Evolutionary conservation across 2,329 filamentous ascomycete species (phyloP).

Genomic region (Anisogramma anomala): DNA sequence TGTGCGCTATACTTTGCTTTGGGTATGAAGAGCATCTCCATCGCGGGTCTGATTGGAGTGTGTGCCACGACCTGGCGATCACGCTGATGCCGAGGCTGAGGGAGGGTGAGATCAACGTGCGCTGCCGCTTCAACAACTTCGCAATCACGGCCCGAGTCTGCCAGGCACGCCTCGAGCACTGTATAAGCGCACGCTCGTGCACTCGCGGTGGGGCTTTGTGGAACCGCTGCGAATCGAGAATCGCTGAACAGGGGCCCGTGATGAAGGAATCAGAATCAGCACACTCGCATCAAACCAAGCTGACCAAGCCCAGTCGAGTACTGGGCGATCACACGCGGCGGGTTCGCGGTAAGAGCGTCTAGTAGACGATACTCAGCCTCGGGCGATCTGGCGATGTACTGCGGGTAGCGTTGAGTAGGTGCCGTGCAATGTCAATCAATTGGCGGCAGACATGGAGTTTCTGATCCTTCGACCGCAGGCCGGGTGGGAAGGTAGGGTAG

Average conservation of each 20-base stretch:
- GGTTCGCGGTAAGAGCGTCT: constrained; percentile 9
- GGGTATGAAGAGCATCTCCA: constrained; percentile 1
- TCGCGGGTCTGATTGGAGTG: neutral
- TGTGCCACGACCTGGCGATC: constrained; percentile 10
- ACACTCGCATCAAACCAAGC: neutral
- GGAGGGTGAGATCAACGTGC: neutral
- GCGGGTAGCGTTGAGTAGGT: constrained; percentile 3
- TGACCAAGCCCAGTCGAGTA: neutral
- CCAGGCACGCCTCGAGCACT: neutral
- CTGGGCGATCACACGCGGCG: neutral
- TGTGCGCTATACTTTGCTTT: too few relatives aligned
- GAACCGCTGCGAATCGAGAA: neutral
- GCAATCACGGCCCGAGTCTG: neutral
- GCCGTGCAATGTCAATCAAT: constrained; percentile 5
- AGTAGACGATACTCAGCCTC: neutral
- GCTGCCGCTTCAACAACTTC: neutral
- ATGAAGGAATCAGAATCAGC: neutral
- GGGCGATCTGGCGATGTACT: constrained; percentile 1
- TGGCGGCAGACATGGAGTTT: constrained; percentile 2
- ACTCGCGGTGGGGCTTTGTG: too few relatives aligned
- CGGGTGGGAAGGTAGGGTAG: neutral
- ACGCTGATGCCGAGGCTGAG: constrained; percentile 6
- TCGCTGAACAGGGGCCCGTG: too few relatives aligned
- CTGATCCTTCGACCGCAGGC: constrained; percentile 11
- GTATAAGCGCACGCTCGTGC: neutral